Conservation (phyloP, 495 filamentous ascomycete species). For the Penicillium coprophilum region DNA sequence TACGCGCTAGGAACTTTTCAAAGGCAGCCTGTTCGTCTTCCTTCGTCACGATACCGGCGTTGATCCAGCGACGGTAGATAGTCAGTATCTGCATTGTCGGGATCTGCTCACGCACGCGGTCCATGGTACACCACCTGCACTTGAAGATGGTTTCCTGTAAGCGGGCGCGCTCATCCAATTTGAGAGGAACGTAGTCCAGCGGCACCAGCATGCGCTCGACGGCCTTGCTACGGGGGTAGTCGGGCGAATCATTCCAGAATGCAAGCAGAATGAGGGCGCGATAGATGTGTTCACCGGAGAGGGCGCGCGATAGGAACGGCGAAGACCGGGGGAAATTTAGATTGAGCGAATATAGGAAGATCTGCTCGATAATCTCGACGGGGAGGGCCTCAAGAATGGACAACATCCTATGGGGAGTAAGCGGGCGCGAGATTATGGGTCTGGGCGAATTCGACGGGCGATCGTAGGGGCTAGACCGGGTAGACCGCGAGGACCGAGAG, state of each 20-base stretch:
- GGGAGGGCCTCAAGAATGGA: conserved; percentile 52
- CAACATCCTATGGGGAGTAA: conserved; percentile 15
- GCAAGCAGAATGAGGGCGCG: conserved; percentile 40
- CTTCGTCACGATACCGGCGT: conserved; percentile 28
- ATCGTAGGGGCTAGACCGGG: conserved; percentile 7
- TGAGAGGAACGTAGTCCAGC: conserved; percentile 32
- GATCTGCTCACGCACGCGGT: conserved; percentile 31
- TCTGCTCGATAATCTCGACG: conserved; percentile 53
- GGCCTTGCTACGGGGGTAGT: conserved; percentile 2
- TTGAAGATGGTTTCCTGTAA: conserved; percentile 37
- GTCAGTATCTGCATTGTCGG: conserved; percentile 36
- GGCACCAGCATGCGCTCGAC: conserved; percentile 35
- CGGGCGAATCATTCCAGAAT: conserved; percentile 37
- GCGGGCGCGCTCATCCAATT: conserved; percentile 18
- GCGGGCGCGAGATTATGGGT: not conserved
- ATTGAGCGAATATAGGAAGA: conserved; percentile 53
- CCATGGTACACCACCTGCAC: conserved; percentile 42
- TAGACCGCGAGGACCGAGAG: conserved; percentile 3
- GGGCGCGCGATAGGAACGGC: conserved; percentile 32
- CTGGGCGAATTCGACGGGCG: conserved; percentile 7
- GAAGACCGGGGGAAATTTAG: conserved; percentile 48
- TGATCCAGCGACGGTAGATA: conserved; percentile 37
- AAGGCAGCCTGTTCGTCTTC: conserved; percentile 20
- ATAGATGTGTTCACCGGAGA: conserved; percentile 46
- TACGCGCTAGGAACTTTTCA: conserved; percentile 23